Evolutionary conservation across 1,139 yeast genomes (phyloP).

Genomic region (Yamadazyma kanchanaburiensis): DNA sequence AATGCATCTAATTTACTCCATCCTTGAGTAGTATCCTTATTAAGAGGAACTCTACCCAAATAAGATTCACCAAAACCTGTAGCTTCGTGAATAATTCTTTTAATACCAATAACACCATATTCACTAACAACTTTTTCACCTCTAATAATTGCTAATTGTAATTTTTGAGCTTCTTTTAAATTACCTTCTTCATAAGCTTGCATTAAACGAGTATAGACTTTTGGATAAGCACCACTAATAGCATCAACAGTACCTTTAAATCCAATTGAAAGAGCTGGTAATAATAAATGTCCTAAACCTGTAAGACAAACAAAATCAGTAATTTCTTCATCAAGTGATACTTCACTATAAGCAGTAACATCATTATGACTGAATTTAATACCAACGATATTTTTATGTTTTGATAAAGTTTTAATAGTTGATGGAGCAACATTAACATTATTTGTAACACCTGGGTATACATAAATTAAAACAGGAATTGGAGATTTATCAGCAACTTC

Average conservation of each 20-base stretch:
- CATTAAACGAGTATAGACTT: slow-evolving; percentile 25
- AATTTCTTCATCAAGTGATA: slow-evolving; percentile 34
- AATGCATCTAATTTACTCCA: slow-evolving; percentile 10
- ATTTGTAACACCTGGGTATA: slow-evolving; percentile 49
- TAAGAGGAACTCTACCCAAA: slow-evolving; percentile 29
- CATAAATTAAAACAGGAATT: slow-evolving; percentile 46
- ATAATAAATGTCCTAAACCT: slow-evolving; percentile 23
- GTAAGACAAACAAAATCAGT: slow-evolving; percentile 19
- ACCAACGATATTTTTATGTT: slow-evolving; percentile 46
- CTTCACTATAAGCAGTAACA: slow-evolving; percentile 25
- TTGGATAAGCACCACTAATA: slow-evolving; percentile 42
- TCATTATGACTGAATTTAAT: slow-evolving; percentile 43
- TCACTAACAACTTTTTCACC: slow-evolving; percentile 20
- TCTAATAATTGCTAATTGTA: slow-evolving; percentile 19
- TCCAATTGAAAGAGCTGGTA: slow-evolving; percentile 21
- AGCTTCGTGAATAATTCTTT: slow-evolving; percentile 25
- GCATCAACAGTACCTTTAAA: slow-evolving; percentile 24
- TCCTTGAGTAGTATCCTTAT: slow-evolving; percentile 16
- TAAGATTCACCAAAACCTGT: slow-evolving; percentile 38
- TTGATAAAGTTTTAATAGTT: slow-evolving; percentile 26
- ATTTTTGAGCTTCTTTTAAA: slow-evolving; percentile 12
- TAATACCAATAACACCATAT: slow-evolving; percentile 23
- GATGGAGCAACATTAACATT: slow-evolving; percentile 27
- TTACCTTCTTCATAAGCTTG: slow-evolving; percentile 17
- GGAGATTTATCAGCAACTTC: slow-evolving; percentile 42